Percentiles rank a stretch among this genome's conserved stretches.
Conservation (phyloP, 192 early-diverging fungal species). For the Allomyces arbusculus region DNA sequence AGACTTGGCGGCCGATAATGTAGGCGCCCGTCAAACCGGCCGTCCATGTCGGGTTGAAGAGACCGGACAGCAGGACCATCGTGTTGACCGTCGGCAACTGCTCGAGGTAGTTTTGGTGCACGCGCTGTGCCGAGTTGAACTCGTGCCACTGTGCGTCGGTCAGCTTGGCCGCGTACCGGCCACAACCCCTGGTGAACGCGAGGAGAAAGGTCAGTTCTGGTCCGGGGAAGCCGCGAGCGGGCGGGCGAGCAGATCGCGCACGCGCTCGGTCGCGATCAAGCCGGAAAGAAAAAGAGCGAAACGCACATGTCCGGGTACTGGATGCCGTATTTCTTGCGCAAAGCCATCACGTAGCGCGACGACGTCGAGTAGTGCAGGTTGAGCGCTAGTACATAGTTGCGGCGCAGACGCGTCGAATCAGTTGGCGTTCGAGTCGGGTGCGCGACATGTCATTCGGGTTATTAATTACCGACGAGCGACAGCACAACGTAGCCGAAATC, state of each 20-base stretch:
- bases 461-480: slow-evolving; percentile 10
- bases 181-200: slow-evolving; percentile 12
- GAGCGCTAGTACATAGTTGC: neutral
- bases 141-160: slow-evolving; percentile 20
- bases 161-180: slow-evolving; percentile 20
- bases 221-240: too few species aligned
- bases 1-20: slow-evolving; percentile 15
- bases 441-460: neutral
- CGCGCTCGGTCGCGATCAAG: too few species aligned
- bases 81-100: slow-evolving; percentile 10
- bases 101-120: slow-evolving; percentile 25
- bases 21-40: slow-evolving; percentile 11
- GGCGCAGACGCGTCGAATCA: neutral
- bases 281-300: too few species aligned
- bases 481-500: slow-evolving; percentile 21
- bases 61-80: slow-evolving; percentile 12
- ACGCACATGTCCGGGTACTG: slow-evolving; percentile 12
- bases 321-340: slow-evolving; percentile 24
- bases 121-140: slow-evolving; percentile 26
- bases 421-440: neutral
- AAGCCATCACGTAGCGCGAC: slow-evolving; percentile 1
- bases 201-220: neutral
- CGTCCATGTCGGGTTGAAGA: slow-evolving; percentile 19
- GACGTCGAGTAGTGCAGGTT: slow-evolving; percentile 10
- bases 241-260: too few species aligned